Evolutionary conservation across 768 basidiomycete species (phyloP), one percentile per base, ranked within the genome.

Genomic region (Mrakia blollopis): DNA sequence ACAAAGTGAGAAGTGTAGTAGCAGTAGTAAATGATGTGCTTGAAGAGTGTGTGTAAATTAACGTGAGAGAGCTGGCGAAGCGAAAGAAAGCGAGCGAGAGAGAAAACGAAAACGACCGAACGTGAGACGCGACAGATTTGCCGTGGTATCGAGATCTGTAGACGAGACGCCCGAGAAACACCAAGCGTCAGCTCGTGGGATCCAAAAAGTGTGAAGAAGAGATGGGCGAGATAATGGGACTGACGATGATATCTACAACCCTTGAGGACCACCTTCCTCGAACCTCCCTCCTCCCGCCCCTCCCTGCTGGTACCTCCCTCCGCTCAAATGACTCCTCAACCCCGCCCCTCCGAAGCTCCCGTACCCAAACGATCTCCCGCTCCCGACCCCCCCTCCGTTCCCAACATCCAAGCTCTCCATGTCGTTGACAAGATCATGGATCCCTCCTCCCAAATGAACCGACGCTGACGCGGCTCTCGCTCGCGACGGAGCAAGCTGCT

Each of bases 401-500:
- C 74, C 67, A 28, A 77, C 63, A 16, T 77, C 65, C 28, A 77
- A 32, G 37, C 61, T 52, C 13, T 77, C 76, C 63, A 77, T 72
- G 3, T 77, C 76, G 39, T 30, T 41, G 2, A 50, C 76, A 28
- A 77, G 72, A 44, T 77, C 76, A 37, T 77, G 62, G 30, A 73
- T 18, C 23, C 35, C 52, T 11, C 76, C 63, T 10, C 76, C 65
- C 13, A 25, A 30, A 50, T 73, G 72, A n/a, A 73, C 70, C 52
- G 76, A 77, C 47, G 72, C 76, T 0, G 76, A 77, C 21, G 76
- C 76, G 2, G 76, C 76, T 57, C 76, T 62, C 4, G 72, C 54
- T 32, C 76, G 50, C 2, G 70, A 52, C 0, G 76, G 68, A 8
- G 72, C 32, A 28, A 73, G 62, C 50, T 77, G 72, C 63, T 73